phyloP scores from a whole-genome alignment of 768 basidiomycete genomes.

The Russula sp. region DNA sequence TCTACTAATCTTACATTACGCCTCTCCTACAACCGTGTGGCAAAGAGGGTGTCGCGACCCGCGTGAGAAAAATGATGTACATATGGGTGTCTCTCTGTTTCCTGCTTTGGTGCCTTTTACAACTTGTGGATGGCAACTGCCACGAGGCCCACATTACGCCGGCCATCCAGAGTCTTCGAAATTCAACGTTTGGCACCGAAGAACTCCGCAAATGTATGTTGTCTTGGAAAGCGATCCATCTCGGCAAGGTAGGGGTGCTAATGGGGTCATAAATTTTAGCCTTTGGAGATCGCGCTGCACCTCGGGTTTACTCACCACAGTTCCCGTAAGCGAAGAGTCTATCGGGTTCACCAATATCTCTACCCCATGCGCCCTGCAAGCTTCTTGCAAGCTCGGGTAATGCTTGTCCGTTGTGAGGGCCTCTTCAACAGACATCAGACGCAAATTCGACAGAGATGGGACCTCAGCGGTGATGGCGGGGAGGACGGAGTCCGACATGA shows the following conservation, averaged over 20 bases:
- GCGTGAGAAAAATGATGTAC: neutral
- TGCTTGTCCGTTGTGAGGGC: slow-evolving; percentile 9
- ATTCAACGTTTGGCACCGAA: neutral
- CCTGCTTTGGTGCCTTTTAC: neutral
- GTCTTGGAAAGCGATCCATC: slow-evolving; percentile 25
- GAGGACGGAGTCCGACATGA: slow-evolving; percentile 14
- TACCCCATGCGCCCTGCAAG: slow-evolving; percentile 8
- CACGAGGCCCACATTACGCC: neutral
- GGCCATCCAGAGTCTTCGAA: neutral
- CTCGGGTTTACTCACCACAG: slow-evolving; percentile 4
- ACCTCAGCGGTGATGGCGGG: slow-evolving; percentile 6
- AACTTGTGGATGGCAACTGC: neutral
- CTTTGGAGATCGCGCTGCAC: neutral
- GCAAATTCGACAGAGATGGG: slow-evolving; percentile 7
- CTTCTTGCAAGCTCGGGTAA: slow-evolving; percentile 14
- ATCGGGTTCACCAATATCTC: slow-evolving; percentile 13
- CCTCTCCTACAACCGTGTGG: slow-evolving; percentile 4
- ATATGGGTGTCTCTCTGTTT: neutral
- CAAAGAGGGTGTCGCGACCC: slow-evolving; percentile 4
- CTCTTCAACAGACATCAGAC: slow-evolving; percentile 15
- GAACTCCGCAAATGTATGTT: slow-evolving; percentile 15
- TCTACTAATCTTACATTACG: neutral
- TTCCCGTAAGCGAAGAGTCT: neutral
- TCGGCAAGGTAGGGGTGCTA: slow-evolving; percentile 19
- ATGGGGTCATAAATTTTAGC: neutral